These are phyloP conservation scores for Candida coleopterorum DNA, from an alignment of 805 yeast genomes.

Conservation along the genomic window DNA sequence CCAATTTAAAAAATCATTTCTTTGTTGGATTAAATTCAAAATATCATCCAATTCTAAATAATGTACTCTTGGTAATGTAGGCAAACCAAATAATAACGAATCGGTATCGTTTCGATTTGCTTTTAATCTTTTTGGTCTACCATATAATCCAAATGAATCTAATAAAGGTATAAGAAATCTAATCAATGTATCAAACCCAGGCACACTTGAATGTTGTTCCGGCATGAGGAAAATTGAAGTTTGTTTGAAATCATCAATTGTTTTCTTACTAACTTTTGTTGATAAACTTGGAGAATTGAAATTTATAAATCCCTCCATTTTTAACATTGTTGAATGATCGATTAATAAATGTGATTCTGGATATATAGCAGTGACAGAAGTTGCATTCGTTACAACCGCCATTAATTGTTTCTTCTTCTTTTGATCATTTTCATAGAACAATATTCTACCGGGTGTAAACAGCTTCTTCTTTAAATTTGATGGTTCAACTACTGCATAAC, in stretches of 20 bases:
- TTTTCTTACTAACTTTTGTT: conserved; percentile 28
- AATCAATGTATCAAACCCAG: conserved; percentile 47
- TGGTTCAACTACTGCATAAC: conserved; percentile 86
- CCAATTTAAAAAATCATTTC: conserved; percentile 30
- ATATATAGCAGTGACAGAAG: conserved; percentile 82
- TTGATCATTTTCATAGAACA: conserved; percentile 81
- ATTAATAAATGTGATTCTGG: conserved; percentile 80
- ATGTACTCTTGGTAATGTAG: conserved; percentile 42
- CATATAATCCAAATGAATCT: conserved; percentile 42
- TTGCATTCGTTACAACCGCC: conserved; percentile 71
- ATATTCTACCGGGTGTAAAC: conserved; percentile 58
- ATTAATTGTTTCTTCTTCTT: conserved; percentile 65
- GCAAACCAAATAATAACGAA: conserved; percentile 40
- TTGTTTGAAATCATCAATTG: conserved; percentile 31
- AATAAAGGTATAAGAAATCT: conserved; percentile 37
- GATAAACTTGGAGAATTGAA: conserved; percentile 42
- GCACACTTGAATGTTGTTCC: conserved; percentile 41
- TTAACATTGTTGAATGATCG: conserved; percentile 83
- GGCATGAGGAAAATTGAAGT: conserved; percentile 43
- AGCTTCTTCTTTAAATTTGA: conserved; percentile 45
- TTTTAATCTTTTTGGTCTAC: conserved; percentile 40
- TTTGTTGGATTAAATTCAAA: conserved; percentile 14
- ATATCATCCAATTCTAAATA: conserved; percentile 35
- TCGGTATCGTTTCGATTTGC: conserved; percentile 39
- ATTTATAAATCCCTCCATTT: conserved; percentile 75